Percentiles rank a stretch among this genome's conserved stretches.
These are phyloP conservation scores for Coleophoma cylindrospora DNA, from an alignment of 2,329 filamentous ascomycete genomes.

Conservation along the genomic window DNA sequence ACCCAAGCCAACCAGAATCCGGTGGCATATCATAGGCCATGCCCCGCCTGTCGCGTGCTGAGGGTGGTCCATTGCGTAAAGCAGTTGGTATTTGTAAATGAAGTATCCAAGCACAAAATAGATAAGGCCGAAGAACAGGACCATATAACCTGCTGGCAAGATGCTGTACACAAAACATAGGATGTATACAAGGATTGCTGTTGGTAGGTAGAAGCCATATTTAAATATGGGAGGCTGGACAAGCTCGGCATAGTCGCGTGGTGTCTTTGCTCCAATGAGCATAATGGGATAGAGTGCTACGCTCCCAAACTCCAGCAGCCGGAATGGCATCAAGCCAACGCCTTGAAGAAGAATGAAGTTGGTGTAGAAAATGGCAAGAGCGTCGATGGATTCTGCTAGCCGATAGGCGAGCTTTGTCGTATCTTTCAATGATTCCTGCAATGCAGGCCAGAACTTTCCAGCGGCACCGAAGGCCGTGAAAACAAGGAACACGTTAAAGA, in stretches of 20 bases:
- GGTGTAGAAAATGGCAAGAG: slow-evolving; percentile 78
- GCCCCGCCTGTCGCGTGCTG: slow-evolving; percentile 90
- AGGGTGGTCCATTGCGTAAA: slow-evolving; percentile 97
- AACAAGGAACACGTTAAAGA: slow-evolving; percentile 97
- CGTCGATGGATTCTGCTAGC: slow-evolving; percentile 71
- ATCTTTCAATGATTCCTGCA: slow-evolving; percentile 72
- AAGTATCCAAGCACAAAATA: slow-evolving; percentile 85
- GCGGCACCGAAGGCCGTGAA: slow-evolving; percentile 86
- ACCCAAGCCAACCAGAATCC: slow-evolving; percentile 77
- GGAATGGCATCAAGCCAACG: slow-evolving; percentile 88
- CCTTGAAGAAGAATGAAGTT: slow-evolving; percentile 93
- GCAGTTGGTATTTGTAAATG: slow-evolving; percentile 92
- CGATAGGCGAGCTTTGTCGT: slow-evolving; percentile 71
- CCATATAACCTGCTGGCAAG: slow-evolving; percentile 71
- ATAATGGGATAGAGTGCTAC: slow-evolving; percentile 80
- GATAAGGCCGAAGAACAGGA: slow-evolving; percentile 74
- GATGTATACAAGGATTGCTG: slow-evolving; percentile 88
- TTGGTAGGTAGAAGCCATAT: slow-evolving; percentile 94
- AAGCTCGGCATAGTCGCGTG: slow-evolving; percentile 81
- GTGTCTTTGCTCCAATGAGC: slow-evolving; percentile 75
- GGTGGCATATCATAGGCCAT: slow-evolving; percentile 95
- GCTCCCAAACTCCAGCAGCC: slow-evolving; percentile 83
- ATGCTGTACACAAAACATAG: slow-evolving; percentile 95
- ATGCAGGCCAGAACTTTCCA: slow-evolving; percentile 64
- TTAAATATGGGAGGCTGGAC: slow-evolving; percentile 81